Base-by-base conservation (phyloP, 2,329 filamentous ascomycete genomes). In the Scedosporium boydii region DNA sequence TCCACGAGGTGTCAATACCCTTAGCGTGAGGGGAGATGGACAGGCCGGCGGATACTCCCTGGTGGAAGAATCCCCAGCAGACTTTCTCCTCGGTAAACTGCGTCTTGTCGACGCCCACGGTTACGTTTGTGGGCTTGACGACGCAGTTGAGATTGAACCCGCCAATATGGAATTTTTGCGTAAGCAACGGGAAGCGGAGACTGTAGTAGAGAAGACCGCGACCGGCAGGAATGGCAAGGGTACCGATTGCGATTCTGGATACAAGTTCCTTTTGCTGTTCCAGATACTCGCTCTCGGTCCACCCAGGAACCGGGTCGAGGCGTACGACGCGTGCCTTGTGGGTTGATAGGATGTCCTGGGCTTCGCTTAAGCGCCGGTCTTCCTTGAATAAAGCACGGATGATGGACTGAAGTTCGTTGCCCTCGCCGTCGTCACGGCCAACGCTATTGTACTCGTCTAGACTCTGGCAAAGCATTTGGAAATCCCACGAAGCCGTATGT, bases 1-100 rank as follows among this genome's bases (percentile, higher is more conserved):
- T 97, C 96, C 96, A 99, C 0, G 93, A 98, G 0, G 93, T 97
- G 71, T 99, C 95, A 65, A 99, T 98, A 3, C 93, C 93, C 70
- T 91, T 91, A 3, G 93, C 93, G 62, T 91, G 84, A 12, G 87
- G 88, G 5, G 95, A 96, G 60, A 99, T 96, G 63, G 92, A 90
- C 27, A 99, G 77, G 3, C 95, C 95, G 26, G 90, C 91, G n/a
- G 93, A 89, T 34, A 96, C 93, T 6, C 95, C 95, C 63, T 96
- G 91, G 72, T 99, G 95, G 75, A 99, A 99, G 75, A 97, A 99
- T 0, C 93, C 93, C 95, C 95, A 99, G 70, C 91, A 93, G 48
- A 96, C 91, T 74, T 96, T 98, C 69, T 99, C 95, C 75, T 99
- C 95, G 0, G 90, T 93, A 69, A 96, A 96, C 2, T 88, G 80